Evolutionary conservation across 2,329 filamentous ascomycete genomes (phyloP).

Genomic region (Phoma sp.): DNA sequence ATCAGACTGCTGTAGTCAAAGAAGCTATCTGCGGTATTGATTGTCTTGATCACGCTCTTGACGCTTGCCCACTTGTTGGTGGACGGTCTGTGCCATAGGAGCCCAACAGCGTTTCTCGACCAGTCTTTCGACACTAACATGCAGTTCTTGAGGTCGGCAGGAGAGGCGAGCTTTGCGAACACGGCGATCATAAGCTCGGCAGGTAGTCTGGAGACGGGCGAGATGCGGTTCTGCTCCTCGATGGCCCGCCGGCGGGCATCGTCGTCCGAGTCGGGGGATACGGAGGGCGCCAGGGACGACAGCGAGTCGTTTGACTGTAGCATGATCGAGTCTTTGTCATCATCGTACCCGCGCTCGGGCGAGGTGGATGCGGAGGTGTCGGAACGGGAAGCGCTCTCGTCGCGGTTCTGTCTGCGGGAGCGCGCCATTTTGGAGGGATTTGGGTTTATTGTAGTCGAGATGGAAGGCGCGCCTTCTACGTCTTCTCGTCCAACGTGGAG

Average conservation of each 20-base stretch:
- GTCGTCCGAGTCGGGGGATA: constrained; percentile 78
- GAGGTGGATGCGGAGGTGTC: constrained; percentile 75
- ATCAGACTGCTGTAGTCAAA: constrained; percentile 92
- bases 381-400: constrained; percentile 47
- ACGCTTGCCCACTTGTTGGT: constrained; percentile 89
- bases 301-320: constrained; percentile 85
- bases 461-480: not conserved
- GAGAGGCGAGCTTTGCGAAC: constrained; percentile 80
- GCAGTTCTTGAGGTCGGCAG: constrained; percentile 81
- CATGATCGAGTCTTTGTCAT: constrained; percentile 93
- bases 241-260: constrained; percentile 63
- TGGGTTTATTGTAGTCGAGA: not conserved
- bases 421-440: constrained; percentile 36
- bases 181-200: constrained; percentile 95
- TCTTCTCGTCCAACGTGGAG: not conserved
- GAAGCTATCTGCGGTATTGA: constrained; percentile 75
- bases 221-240: constrained; percentile 71
- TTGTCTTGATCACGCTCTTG: constrained; percentile 78
- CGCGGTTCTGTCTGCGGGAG: constrained; percentile 42
- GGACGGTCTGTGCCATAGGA: constrained; percentile 92
- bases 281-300: constrained; percentile 85
- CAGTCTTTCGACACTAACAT: constrained; percentile 95
- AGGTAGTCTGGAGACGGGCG: constrained; percentile 85
- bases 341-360: constrained; percentile 77
- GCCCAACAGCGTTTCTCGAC: constrained; percentile 89